A percentile compares a stretch with the other conserved stretches of the same genome.
phyloP scores from a whole-genome alignment of 176 grass and related monocot species.

The Phragmites australis region DNA sequence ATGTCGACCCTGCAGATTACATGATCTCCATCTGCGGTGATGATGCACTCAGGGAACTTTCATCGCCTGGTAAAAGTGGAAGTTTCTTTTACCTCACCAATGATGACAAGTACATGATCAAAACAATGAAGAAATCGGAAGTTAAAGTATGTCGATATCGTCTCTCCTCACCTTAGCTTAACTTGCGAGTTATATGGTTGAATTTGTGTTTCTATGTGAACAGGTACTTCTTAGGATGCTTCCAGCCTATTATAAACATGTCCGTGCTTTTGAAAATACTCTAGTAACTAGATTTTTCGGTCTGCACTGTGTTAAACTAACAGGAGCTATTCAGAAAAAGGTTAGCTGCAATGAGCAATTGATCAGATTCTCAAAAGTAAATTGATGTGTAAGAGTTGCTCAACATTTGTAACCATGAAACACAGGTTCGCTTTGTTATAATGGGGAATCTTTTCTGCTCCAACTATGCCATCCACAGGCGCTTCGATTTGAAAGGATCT shows the following conservation, averaged over 20 bases:
- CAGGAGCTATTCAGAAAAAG: slow-evolving; percentile 80
- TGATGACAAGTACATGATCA: slow-evolving; percentile 82
- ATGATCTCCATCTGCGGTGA: slow-evolving; percentile 78
- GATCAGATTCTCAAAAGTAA: neutral
- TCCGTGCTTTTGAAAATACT: slow-evolving; percentile 60
- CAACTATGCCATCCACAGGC: slow-evolving; percentile 59
- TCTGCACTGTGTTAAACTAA: slow-evolving; percentile 77
- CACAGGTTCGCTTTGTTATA: slow-evolving; percentile 83
- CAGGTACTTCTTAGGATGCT: slow-evolving; percentile 93
- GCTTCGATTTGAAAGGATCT: slow-evolving; percentile 82
- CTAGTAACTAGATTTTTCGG: slow-evolving; percentile 85
- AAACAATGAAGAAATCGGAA: slow-evolving; percentile 90
- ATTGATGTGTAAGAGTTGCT: neutral
- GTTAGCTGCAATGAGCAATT: slow-evolving; percentile 36
- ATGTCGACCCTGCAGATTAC: slow-evolving; percentile 67
- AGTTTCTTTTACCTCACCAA: slow-evolving; percentile 87
- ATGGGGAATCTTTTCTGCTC: slow-evolving; percentile 86
- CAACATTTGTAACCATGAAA: neutral
- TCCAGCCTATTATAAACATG: slow-evolving; percentile 82
- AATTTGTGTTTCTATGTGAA: slow-evolving; percentile 20
- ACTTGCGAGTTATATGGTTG: neutral
- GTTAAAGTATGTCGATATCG: slow-evolving; percentile 46
- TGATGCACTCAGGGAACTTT: slow-evolving; percentile 60
- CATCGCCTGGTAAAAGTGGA: slow-evolving; percentile 78
- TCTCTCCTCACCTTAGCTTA: neutral